Conservation (phyloP, 1,284 basidiomycete genomes). For the Ceratobasidium sp. region DNA sequence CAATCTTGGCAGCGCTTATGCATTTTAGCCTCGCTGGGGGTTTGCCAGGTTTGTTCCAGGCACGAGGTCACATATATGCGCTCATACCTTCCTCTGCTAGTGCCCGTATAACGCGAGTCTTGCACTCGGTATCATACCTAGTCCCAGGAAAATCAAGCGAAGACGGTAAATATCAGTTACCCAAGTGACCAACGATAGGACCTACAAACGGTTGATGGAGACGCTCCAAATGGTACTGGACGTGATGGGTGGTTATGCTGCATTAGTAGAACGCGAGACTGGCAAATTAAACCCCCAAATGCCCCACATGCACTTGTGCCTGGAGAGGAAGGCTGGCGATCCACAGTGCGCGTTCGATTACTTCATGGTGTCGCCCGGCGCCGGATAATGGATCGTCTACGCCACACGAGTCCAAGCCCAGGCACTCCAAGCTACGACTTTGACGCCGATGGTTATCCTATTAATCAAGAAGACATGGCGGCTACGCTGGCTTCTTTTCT, state of each 20-base stretch:
- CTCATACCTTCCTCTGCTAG: constrained; percentile 43
- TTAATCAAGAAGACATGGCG: constrained; percentile 59
- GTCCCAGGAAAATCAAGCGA: constrained; percentile 48
- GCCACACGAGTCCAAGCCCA: background rate
- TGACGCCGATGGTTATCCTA: constrained; percentile 49
- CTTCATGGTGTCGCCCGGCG: constrained; percentile 56
- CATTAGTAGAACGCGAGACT: constrained; percentile 13
- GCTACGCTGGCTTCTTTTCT: constrained; percentile 57
- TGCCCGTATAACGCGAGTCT: constrained; percentile 55
- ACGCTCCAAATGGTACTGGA: constrained; percentile 60
- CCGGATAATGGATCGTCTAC: constrained; percentile 48
- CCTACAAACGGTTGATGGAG: constrained; percentile 54
- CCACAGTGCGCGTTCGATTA: constrained; percentile 54
- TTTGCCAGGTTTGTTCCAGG: constrained; percentile 40
- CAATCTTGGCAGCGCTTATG: constrained; percentile 33
- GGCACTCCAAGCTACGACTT: constrained; percentile 43
- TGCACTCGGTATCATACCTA: constrained; percentile 58
- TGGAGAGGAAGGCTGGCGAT: constrained; percentile 56
- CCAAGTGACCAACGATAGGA: constrained; percentile 50
- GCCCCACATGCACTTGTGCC: constrained; percentile 46
- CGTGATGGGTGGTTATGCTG: constrained; percentile 52
- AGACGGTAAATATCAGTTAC: constrained; percentile 44
- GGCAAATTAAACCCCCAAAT: constrained; percentile 38
- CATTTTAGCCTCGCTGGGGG: constrained; percentile 40
- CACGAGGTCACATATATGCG: background rate